Evolutionary conservation across 495 filamentous ascomycete genomes (phyloP).

Genomic region (Pyrenopolyporus hunteri): DNA sequence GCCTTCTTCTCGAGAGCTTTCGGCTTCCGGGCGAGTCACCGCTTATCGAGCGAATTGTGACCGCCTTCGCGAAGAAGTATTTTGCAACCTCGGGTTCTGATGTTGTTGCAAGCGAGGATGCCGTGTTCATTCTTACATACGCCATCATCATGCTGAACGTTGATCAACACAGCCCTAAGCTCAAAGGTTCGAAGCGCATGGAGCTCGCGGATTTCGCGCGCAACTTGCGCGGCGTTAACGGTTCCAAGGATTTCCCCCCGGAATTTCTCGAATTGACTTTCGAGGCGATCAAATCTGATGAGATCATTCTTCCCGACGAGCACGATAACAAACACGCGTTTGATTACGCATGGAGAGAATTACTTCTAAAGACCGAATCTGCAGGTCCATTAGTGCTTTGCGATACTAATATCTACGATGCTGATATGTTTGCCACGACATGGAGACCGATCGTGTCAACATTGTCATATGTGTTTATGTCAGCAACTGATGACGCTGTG

Average conservation of each 20-base stretch:
- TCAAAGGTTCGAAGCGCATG: conserved; percentile 85
- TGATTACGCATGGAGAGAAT: conserved; percentile 95
- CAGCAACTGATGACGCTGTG: conserved; percentile 95
- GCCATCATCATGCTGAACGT: conserved; percentile 96
- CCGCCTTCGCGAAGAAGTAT: conserved; percentile 84
- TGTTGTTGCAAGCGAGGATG: conserved; percentile 84
- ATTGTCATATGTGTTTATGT: conserved; percentile 98
- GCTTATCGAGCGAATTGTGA: conserved; percentile 92
- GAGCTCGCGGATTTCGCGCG: conserved; percentile 76
- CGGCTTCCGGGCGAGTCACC: conserved; percentile 90
- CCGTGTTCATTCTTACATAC: conserved; percentile 90
- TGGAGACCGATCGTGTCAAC: conserved; percentile 96
- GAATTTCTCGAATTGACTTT: conserved; percentile 89
- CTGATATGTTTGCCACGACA: conserved; percentile 95
- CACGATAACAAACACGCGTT: conserved; percentile 96
- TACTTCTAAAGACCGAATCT: conserved; percentile 82
- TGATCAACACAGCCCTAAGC: conserved; percentile 91
- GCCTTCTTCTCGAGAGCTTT: conserved; percentile 88
- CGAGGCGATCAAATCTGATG: conserved; percentile 86
- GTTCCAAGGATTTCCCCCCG: conserved; percentile 79
- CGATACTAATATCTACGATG: conserved; percentile 93
- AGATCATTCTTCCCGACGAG: conserved; percentile 97
- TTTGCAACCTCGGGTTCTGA: conserved; percentile 72
- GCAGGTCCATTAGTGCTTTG: conserved; percentile 77
- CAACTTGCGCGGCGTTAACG: conserved; percentile 89